Percentiles rank a stretch among this genome's conserved stretches.
Conservation (phyloP, 164 flowering plant species). For the Macadamia integrifolia region DNA sequence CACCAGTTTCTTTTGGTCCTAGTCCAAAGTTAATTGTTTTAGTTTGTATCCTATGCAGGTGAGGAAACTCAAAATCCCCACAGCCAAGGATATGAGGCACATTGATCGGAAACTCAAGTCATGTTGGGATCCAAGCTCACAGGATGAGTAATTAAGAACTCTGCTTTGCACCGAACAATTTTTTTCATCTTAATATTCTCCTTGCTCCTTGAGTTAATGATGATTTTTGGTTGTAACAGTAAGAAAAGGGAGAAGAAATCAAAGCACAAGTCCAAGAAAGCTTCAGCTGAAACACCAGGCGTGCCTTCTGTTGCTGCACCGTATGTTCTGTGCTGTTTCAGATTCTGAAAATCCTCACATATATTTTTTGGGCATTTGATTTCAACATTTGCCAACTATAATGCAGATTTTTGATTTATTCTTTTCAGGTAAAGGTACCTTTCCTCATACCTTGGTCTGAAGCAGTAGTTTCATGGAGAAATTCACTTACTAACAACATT, state of each 20-base stretch:
- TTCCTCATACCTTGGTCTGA: too few relatives aligned
- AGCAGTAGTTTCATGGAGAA: too few relatives aligned
- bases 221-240: constrained; percentile 7
- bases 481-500: too few relatives aligned
- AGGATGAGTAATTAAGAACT: constrained; percentile 57
- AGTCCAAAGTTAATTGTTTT: not conserved
- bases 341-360: too few relatives aligned
- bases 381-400: too few relatives aligned
- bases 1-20: not conserved
- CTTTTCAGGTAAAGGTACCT: too few relatives aligned
- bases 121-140: constrained; percentile 77
- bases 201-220: not conserved
- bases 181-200: not conserved
- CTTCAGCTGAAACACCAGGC: constrained; percentile 25
- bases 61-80: constrained; percentile 46
- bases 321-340: constrained; percentile 4
- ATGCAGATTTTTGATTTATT: too few relatives aligned
- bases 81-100: constrained; percentile 87
- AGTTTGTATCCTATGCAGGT: constrained; percentile 32
- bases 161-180: not conserved
- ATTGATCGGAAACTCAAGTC: constrained; percentile 83
- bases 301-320: constrained; percentile 8
- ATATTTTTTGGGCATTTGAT: too few relatives aligned
- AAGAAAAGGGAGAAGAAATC: constrained; percentile 63
- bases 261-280: constrained; percentile 46